Evolutionary conservation across 176 grass and related monocot genomes (phyloP).

Genomic region (Luzula sylvatica): DNA sequence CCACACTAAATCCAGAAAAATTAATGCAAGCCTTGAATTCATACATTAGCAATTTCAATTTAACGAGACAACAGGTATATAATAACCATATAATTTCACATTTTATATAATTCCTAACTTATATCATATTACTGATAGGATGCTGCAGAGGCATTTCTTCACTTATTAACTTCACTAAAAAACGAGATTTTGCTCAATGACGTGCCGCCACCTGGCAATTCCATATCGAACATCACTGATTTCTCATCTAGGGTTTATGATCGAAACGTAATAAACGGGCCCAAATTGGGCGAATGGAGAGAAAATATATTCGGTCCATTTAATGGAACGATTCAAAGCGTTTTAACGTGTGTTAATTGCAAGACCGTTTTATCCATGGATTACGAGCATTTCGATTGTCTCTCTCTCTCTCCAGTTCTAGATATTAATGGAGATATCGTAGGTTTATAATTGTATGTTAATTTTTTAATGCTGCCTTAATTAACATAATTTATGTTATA

Average conservation of each 20-base stretch:
- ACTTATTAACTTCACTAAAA: slow-evolving; percentile 74
- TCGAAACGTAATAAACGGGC: slow-evolving; percentile 45
- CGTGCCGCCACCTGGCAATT: slow-evolving; percentile 59
- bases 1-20: slow-evolving; percentile 53
- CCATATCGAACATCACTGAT: slow-evolving; percentile 46
- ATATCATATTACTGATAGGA: slow-evolving; percentile 36
- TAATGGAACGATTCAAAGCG: slow-evolving; percentile 80
- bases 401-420: slow-evolving; percentile 60
- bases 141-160: slow-evolving; percentile 82
- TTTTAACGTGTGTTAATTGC: slow-evolving; percentile 82
- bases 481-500: not conserved
- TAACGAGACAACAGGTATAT: slow-evolving; percentile 79
- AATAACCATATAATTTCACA: not conserved
- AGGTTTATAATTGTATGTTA: slow-evolving; percentile 36
- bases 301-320: slow-evolving; percentile 74
- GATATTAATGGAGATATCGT: slow-evolving; percentile 72
- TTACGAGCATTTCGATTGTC: slow-evolving; percentile 75
- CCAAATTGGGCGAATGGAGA: slow-evolving; percentile 62
- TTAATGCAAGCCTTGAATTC: slow-evolving; percentile 76
- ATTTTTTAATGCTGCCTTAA: slow-evolving; percentile 2
- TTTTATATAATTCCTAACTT: slow-evolving; percentile 25
- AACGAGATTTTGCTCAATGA: slow-evolving; percentile 58
- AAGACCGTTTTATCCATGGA: slow-evolving; percentile 74
- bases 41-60: slow-evolving; percentile 66
- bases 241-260: slow-evolving; percentile 71